Evolutionary conservation across 169 alveolate genomes (phyloP).

Genomic region (Eimeria maxima): DNA sequence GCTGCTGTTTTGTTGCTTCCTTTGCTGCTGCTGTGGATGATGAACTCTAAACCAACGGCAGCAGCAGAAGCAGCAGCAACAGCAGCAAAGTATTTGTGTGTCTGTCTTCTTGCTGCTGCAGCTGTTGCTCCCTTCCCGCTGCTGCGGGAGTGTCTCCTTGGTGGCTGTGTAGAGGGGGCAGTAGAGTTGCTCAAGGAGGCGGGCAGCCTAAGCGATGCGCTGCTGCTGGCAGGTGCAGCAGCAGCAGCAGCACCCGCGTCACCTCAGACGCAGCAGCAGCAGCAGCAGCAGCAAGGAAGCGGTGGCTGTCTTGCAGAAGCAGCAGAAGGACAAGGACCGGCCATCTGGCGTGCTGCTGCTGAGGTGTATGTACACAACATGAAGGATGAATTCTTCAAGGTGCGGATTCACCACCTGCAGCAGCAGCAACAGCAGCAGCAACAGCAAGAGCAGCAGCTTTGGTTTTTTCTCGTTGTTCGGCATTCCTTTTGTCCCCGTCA

Average conservation of each 20-base stretch:
- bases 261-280: conserved; percentile 72
- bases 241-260: conserved; percentile 65
- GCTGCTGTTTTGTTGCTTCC: too few species aligned
- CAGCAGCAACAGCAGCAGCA: neutral
- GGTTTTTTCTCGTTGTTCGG: neutral
- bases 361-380: conserved; percentile 61
- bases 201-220: conserved; percentile 72
- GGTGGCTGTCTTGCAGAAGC: conserved; percentile 3
- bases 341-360: conserved; percentile 20
- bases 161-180: conserved; percentile 76
- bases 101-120: neutral
- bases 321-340: conserved; percentile 39
- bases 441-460: neutral
- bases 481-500: too few species aligned
- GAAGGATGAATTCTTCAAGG: conserved; percentile 36
- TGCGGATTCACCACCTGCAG: neutral
- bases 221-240: conserved; percentile 75
- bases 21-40: too few species aligned
- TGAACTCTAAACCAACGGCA: too few species aligned
- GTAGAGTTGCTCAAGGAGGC: conserved; percentile 58
- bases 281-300: neutral
- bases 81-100: neutral
- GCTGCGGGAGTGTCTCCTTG: conserved; percentile 67
- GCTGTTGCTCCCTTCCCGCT: conserved; percentile 10
- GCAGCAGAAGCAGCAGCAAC: conserved; percentile 1